phyloP scores from a whole-genome alignment of 768 basidiomycete genomes.

The Tricholoma hemisulphureum region DNA sequence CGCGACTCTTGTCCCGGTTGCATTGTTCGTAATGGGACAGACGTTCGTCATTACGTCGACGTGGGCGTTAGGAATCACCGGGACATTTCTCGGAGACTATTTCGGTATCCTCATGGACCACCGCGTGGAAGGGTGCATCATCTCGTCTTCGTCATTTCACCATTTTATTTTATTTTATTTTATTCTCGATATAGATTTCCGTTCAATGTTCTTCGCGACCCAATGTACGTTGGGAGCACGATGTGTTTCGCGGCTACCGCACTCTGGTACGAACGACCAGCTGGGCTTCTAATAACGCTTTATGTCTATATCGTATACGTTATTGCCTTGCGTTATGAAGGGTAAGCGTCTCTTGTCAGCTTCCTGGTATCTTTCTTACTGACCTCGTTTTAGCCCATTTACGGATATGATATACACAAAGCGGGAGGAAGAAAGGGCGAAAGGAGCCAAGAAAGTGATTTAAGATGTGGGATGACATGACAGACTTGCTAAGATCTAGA shows the following conservation, averaged over 20 bases:
- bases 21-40: slow-evolving; percentile 71
- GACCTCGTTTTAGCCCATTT: slow-evolving; percentile 52
- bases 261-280: slow-evolving; percentile 85
- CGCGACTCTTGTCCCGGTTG: slow-evolving; percentile 56
- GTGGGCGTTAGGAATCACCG: slow-evolving; percentile 88
- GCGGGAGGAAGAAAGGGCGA: slow-evolving; percentile 37
- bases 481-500: neutral
- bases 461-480: slow-evolving; percentile 2
- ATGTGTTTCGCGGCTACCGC: slow-evolving; percentile 85
- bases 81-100: slow-evolving; percentile 86
- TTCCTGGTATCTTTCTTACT: neutral
- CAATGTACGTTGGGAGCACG: slow-evolving; percentile 97
- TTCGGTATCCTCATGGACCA: slow-evolving; percentile 86
- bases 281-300: slow-evolving; percentile 73
- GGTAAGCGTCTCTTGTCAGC: slow-evolving; percentile 49
- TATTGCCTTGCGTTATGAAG: slow-evolving; percentile 85
- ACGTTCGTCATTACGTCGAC: slow-evolving; percentile 86
- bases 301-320: slow-evolving; percentile 85
- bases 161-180: neutral
- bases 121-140: slow-evolving; percentile 71
- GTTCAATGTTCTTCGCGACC: slow-evolving; percentile 88
- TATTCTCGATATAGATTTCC: slow-evolving; percentile 59
- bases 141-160: neutral
- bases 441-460: slow-evolving; percentile 21
- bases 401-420: slow-evolving; percentile 80